A percentile compares a stretch with the other conserved stretches of the same genome.
Evolutionary conservation across 148 eudicot genomes (phyloP).

Genomic region (Nepenthes mirabilis): DNA sequence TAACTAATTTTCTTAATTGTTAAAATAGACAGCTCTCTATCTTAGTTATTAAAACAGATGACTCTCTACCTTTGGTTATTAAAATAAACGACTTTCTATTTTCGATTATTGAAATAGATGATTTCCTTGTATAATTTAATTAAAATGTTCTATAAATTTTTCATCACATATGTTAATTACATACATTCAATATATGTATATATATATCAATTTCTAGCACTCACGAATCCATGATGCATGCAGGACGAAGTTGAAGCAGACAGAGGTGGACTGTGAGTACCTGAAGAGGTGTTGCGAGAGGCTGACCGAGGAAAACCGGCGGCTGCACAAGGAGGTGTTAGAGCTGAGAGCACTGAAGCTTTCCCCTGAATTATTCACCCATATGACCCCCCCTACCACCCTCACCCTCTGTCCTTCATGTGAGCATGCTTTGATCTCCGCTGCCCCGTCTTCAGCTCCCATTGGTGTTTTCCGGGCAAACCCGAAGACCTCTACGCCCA

Average conservation of each 20-base stretch:
- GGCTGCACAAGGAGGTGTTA: slow-evolving; percentile 32
- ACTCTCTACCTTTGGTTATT: no score
- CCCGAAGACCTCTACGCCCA: no score
- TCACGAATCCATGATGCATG: background rate
- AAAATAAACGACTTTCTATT: no score
- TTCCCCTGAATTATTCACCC: slow-evolving; percentile 28
- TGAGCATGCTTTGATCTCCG: slow-evolving; percentile 24
- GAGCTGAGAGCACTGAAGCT: slow-evolving; percentile 39
- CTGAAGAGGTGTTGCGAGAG: slow-evolving; percentile 32
- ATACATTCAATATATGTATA: background rate
- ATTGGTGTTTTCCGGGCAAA: no score
- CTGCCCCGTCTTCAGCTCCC: slow-evolving; percentile 18
- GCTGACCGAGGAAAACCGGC: slow-evolving; percentile 35
- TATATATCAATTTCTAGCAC: no score
- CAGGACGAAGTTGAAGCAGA: slow-evolving; percentile 54
- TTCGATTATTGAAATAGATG: no score
- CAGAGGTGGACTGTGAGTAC: slow-evolving; percentile 37
- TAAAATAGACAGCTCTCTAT: no score
- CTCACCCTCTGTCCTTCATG: slow-evolving; percentile 63
- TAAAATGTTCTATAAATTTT: no score
- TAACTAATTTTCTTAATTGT: no score
- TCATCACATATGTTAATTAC: no score
- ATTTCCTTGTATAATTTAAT: no score
- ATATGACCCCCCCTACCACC: slow-evolving; percentile 38
- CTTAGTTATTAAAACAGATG: no score